Conservation (phyloP, 2,329 filamentous ascomycete genomes). For the Nannizziopsis barbatae region DNA sequence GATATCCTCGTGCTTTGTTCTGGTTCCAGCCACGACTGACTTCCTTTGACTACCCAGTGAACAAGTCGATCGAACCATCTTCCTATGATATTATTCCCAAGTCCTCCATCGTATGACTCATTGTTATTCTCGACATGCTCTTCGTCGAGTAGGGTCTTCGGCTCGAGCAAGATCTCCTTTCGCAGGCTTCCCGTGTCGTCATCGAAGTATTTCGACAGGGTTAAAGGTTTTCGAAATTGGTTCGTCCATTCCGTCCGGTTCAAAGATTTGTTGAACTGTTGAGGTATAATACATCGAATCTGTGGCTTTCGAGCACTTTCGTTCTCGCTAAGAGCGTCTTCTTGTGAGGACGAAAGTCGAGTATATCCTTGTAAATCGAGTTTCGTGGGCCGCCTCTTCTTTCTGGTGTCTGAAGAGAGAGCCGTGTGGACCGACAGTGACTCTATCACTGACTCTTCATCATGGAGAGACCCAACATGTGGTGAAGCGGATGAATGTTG, state of each 20-base stretch:
- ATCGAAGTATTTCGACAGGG: constrained; percentile 19
- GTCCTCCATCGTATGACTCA: neutral
- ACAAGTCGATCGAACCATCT: neutral
- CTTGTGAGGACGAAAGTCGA: neutral
- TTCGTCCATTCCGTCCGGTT: neutral
- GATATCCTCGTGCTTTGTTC: neutral
- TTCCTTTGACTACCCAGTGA: constrained; percentile 2
- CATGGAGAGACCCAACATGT: neutral
- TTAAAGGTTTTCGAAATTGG: neutral
- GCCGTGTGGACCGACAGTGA: neutral
- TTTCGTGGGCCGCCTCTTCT: constrained; percentile 1
- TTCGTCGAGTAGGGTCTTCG: constrained; percentile 10
- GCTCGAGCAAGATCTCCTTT: constrained; percentile 10
- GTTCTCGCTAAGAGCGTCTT: neutral
- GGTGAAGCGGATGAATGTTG: neutral
- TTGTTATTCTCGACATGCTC: constrained; percentile 3
- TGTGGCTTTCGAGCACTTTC: neutral
- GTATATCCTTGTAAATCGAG: constrained; percentile 1
- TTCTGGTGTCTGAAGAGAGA: neutral
- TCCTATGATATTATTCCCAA: constrained; percentile 7
- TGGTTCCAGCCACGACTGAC: constrained; percentile 10
- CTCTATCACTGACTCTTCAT: neutral
- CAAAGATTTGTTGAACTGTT: neutral
- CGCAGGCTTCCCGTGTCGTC: constrained; percentile 14
- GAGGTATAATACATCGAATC: neutral